phyloP scores from a whole-genome alignment of 2,329 filamentous ascomycete genomes.

The Sordariomycetes sp. region DNA sequence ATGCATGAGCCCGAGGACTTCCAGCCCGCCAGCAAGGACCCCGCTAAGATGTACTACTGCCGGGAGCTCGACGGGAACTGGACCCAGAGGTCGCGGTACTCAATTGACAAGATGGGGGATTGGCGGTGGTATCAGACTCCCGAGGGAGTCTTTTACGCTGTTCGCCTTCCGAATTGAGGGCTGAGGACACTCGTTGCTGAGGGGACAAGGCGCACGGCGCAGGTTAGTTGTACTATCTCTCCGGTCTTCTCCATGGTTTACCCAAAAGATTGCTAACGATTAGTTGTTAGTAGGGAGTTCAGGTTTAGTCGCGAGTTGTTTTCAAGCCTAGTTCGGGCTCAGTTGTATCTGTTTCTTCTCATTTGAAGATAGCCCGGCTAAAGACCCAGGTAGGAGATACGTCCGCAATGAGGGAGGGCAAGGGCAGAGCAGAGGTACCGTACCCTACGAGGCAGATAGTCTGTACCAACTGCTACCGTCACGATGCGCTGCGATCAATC shows the following conservation, averaged over 20 bases:
- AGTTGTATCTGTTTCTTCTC: background rate
- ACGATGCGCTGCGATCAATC: background rate
- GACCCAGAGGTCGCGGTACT: constrained; percentile 43
- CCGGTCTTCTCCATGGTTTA: background rate
- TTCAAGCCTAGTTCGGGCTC: background rate
- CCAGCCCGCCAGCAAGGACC: constrained; percentile 47
- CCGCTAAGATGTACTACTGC: constrained; percentile 46
- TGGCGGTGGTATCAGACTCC: constrained; percentile 46
- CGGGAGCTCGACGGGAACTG: constrained; percentile 47
- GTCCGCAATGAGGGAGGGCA: background rate
- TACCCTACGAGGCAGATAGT: background rate
- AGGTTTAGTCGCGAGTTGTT: background rate
- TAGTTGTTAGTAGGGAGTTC: background rate
- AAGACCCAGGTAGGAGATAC: background rate
- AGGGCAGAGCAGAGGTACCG: background rate
- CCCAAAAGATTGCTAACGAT: background rate
- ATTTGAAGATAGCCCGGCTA: background rate
- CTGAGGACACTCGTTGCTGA: background rate
- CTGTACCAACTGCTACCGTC: background rate
- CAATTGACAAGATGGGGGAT: constrained; percentile 40
- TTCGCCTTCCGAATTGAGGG: constrained; percentile 30
- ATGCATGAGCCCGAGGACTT: constrained; percentile 47
- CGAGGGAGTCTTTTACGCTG: constrained; percentile 47
- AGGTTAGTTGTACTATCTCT: background rate
- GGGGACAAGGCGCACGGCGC: background rate